Percentiles rank a stretch among this genome's conserved stretches.
These are phyloP conservation scores for Hemileccinum rubropunctum DNA, from an alignment of 768 basidiomycete species.

Conservation along the genomic window DNA sequence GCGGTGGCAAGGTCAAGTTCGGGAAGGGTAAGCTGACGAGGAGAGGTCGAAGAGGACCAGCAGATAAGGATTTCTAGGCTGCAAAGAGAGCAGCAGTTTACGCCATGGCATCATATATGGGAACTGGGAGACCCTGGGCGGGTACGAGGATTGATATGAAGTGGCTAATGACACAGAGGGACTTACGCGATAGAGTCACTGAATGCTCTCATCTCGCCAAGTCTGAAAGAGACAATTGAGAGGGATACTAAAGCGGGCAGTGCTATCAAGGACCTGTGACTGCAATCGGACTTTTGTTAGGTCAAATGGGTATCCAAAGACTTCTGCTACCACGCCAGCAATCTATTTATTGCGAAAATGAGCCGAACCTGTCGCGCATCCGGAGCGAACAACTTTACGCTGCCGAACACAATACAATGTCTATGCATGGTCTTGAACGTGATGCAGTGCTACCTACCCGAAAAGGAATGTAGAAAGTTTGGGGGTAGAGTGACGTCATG, in stretches of 20 bases:
- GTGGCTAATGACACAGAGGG: not conserved
- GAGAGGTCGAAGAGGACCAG: constrained; percentile 23
- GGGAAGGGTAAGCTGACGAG: constrained; percentile 45
- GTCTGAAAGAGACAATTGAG: constrained; percentile 62
- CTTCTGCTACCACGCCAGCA: constrained; percentile 82
- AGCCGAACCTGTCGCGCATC: not conserved
- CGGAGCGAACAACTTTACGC: constrained; percentile 33
- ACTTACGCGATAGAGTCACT: constrained; percentile 54
- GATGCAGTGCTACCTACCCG: not conserved
- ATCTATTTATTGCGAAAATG: constrained; percentile 37
- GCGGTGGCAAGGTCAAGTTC: constrained; percentile 77
- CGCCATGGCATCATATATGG: constrained; percentile 82
- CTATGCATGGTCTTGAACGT: too few relatives aligned
- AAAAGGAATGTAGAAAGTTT: constrained; percentile 7
- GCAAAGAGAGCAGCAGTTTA: constrained; percentile 87
- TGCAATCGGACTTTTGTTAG: constrained; percentile 90
- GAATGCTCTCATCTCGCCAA: constrained; percentile 52
- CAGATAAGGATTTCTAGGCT: constrained; percentile 65
- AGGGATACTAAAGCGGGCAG: constrained; percentile 55
- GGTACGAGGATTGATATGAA: constrained; percentile 2
- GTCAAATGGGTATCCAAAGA: constrained; percentile 93
- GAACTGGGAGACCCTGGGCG: constrained; percentile 75
- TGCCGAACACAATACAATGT: constrained; percentile 50
- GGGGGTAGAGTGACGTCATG: constrained; percentile 24
- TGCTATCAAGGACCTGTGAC: constrained; percentile 73